These are phyloP conservation scores for Populus ilicifolia DNA, from an alignment of 345 rosid species.

Conservation along the genomic window DNA sequence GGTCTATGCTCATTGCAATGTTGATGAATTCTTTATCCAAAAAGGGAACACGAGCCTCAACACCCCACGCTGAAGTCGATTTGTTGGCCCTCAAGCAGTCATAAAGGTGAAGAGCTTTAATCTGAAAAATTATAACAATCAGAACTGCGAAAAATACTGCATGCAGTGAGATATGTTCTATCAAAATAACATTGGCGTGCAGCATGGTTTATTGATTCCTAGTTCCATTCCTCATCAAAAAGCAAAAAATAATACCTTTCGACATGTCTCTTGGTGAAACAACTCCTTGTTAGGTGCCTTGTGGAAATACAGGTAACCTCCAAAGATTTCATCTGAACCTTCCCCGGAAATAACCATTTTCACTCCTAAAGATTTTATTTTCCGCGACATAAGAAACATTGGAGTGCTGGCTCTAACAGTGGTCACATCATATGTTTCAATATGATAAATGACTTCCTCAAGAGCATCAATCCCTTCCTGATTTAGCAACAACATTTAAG, in stretches of 20 bases:
- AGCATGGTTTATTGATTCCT: not conserved
- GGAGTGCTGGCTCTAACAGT: slow-evolving; percentile 87
- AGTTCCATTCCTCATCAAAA: not conserved
- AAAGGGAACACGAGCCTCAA: slow-evolving; percentile 92
- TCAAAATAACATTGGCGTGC: not conserved
- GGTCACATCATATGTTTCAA: slow-evolving; percentile 84
- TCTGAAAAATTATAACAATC: slow-evolving; percentile 39
- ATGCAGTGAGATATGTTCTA: not conserved
- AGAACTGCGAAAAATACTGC: not conserved
- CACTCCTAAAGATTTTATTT: slow-evolving; percentile 81
- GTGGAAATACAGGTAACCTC: slow-evolving; percentile 82
- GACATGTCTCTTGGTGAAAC: slow-evolving; percentile 75
- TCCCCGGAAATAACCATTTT: slow-evolving; percentile 92
- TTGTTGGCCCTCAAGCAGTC: slow-evolving; percentile 90
- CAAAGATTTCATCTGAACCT: slow-evolving; percentile 86
- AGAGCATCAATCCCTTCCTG: slow-evolving; percentile 88
- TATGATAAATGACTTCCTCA: slow-evolving; percentile 82
- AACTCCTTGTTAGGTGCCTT: slow-evolving; percentile 82
- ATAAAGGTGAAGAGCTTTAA: slow-evolving; percentile 80
- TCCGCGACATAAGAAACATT: slow-evolving; percentile 88
- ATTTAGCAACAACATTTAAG: slow-evolving; percentile 2
- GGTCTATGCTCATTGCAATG: slow-evolving; percentile 72
- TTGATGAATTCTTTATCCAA: slow-evolving; percentile 67
- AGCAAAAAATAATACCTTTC: slow-evolving; percentile 45
- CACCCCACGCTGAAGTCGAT: slow-evolving; percentile 86